Conservation (phyloP, 768 basidiomycete species). For the Psilocybe tampanensis region DNA sequence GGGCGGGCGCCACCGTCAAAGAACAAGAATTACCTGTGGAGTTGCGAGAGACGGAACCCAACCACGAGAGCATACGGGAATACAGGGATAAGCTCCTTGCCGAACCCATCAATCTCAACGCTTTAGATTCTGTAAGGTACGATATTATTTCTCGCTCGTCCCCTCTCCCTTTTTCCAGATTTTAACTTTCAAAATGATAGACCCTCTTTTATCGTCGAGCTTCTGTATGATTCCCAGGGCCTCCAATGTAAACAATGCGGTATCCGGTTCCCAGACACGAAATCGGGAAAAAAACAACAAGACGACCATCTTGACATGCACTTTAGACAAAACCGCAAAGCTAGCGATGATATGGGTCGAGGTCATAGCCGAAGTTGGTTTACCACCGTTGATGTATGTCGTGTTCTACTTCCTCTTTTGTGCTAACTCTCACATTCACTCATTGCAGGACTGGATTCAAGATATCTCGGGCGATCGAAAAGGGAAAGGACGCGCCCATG, state of each 20-base stretch:
- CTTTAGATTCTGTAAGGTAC: slow-evolving; percentile 74
- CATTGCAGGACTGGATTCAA: slow-evolving; percentile 82
- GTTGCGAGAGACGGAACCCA: slow-evolving; percentile 33
- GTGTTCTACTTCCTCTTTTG: slow-evolving; percentile 6
- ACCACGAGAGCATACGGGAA: slow-evolving; percentile 49
- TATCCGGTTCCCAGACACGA: slow-evolving; percentile 77
- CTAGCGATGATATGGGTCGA: slow-evolving; percentile 74
- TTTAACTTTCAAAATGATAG: slow-evolving; percentile 2
- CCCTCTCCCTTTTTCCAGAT: background rate
- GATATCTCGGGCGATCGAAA: slow-evolving; percentile 62
- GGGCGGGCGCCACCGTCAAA: slow-evolving; percentile 45
- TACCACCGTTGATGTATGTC: slow-evolving; percentile 74
- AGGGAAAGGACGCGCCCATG: slow-evolving; percentile 68
- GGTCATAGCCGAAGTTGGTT: slow-evolving; percentile 94
- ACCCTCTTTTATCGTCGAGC: slow-evolving; percentile 54
- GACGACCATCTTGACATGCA: slow-evolving; percentile 96
- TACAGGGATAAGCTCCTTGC: slow-evolving; percentile 65
- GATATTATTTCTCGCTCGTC: slow-evolving; percentile 18
- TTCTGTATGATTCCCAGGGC: slow-evolving; percentile 76
- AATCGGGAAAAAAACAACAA: slow-evolving; percentile 72
- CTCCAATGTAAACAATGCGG: slow-evolving; percentile 95
- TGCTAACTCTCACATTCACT: slow-evolving; percentile 15
- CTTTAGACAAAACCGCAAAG: slow-evolving; percentile 89
- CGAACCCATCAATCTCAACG: slow-evolving; percentile 63
- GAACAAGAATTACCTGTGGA: slow-evolving; percentile 35